Evolutionary conservation across 2,329 filamentous ascomycete genomes (phyloP).

Genomic region (Diaporthe humulicola): DNA sequence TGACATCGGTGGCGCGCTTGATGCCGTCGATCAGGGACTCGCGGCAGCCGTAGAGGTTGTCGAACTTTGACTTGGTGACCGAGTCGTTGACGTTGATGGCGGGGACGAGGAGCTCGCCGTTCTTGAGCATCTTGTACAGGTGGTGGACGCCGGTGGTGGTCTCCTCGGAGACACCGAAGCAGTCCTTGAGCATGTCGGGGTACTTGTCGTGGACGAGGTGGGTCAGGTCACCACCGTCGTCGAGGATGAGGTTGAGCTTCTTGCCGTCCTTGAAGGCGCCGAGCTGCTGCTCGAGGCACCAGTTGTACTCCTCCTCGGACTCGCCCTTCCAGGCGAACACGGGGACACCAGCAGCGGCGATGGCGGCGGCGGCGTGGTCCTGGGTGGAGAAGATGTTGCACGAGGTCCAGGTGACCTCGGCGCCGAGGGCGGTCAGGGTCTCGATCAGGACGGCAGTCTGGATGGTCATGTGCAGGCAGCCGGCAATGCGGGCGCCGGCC

Average conservation of each 20-base stretch:
- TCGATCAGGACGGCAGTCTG: slow-evolving; percentile 99
- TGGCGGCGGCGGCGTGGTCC: slow-evolving; percentile 97
- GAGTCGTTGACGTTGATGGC: slow-evolving; percentile 99
- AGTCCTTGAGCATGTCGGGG: slow-evolving; percentile 97
- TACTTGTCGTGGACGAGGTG: slow-evolving; percentile 97
- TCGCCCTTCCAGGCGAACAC: slow-evolving; percentile 87
- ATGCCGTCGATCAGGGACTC: slow-evolving; percentile 99
- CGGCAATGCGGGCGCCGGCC: slow-evolving; percentile 93
- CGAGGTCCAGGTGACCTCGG: slow-evolving; percentile 98
- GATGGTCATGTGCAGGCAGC: slow-evolving; percentile 99
- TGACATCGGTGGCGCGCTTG: slow-evolving; percentile 99
- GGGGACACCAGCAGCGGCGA: slow-evolving; percentile 92
- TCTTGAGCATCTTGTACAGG: slow-evolving; percentile 98
- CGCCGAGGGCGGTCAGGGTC: slow-evolving; percentile 93
- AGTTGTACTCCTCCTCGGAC: slow-evolving; percentile 99
- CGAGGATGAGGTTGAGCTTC: slow-evolving; percentile 98
- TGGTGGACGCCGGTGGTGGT: slow-evolving; percentile 99
- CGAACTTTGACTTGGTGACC: slow-evolving; percentile 99
- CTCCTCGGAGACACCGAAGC: slow-evolving; percentile 99
- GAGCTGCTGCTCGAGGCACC: slow-evolving; percentile 99
- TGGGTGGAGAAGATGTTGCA: slow-evolving; percentile 99
- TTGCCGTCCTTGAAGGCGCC: slow-evolving; percentile 95
- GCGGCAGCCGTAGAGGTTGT: slow-evolving; percentile 99
- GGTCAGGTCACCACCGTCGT: slow-evolving; percentile 98
- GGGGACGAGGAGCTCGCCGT: slow-evolving; percentile 88